Conservation (phyloP, 805 yeast species). For the Zygotorulaspora florentina region DNA sequence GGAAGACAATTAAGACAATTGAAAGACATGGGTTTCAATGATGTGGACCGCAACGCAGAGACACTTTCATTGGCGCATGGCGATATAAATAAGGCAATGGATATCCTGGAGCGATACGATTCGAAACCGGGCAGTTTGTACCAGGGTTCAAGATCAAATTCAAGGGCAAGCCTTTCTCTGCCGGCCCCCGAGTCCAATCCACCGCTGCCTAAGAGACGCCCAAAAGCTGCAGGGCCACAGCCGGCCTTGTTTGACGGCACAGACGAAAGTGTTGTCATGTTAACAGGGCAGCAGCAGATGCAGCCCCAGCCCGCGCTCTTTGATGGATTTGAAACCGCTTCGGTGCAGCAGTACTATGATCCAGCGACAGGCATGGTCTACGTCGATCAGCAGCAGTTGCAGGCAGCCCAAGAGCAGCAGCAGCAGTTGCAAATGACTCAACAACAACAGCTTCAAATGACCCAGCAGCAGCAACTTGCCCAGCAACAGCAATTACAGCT, state of each 20-base stretch:
- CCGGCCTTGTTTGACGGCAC: conserved; percentile 36
- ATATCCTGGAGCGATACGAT: conserved; percentile 45
- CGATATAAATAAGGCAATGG: conserved; percentile 54
- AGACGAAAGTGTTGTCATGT: conserved; percentile 12
- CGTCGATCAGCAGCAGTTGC: conserved; percentile 62
- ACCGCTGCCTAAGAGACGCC: conserved; percentile 40
- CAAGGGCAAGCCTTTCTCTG: conserved; percentile 5
- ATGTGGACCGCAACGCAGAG: conserved; percentile 57
- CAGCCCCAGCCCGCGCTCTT: conserved; percentile 27
- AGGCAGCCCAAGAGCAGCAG: conserved; percentile 19
- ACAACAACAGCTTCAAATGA: conserved; percentile 10
- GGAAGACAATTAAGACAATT: conserved; percentile 45
- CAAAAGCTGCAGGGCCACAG: conserved; percentile 34
- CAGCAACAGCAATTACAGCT: conserved; percentile 6
- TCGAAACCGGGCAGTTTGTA: conserved; percentile 40
- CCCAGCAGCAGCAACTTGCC: conserved; percentile 14
- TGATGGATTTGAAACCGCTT: conserved; percentile 19
- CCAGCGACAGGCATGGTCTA: conserved; percentile 68
- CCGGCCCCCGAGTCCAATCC: conserved; percentile 19
- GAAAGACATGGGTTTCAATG: conserved; percentile 52
- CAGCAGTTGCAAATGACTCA: conserved; percentile 14
- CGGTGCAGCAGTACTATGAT: conserved; percentile 62
- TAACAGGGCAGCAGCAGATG: conserved; percentile 13
- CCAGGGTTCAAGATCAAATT: conserved; percentile 33
- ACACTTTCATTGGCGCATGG: conserved; percentile 60